Base-by-base conservation (phyloP, 345 rosid genomes). In the Eucalyptus erythrocorys region DNA sequence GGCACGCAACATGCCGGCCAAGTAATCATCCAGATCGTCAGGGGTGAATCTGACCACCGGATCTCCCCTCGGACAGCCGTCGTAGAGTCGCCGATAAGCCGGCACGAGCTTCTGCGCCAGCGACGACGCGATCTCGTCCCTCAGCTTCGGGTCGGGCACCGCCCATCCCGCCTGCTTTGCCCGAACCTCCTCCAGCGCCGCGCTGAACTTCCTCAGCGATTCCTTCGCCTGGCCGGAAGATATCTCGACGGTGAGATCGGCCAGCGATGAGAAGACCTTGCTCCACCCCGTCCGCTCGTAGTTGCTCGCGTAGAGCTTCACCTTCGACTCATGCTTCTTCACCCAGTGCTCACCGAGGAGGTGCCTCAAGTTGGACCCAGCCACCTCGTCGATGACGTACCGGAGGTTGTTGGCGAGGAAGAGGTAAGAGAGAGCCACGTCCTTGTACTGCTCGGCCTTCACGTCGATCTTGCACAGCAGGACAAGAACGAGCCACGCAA, bases 361-460 rank as follows among this genome's bases (percentile, higher is more conserved):
- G 86, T 85, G 50, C 57, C 64, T 86, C 42, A 90, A 79, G 45
- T 85, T 90, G 17, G 91, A 87, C 24, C n/a, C 7, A 12, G n/a
- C 79, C 48, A 85, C 91, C 51, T 50, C 53, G 42, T 48, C 80
- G 24, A 66, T 8, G 86, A 90, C 57, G 87, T 90, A 43, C 86
- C 48, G 91, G 79, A 90, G 91, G 50, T 90, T 90, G 88, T 90
- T 90, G 12, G 89, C 91, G 53, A 87, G 88, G 89, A 90, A 90
- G 87, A 90, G 91, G 80, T 90, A 90, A 5, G 91, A 87, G 9
- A 85, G 42, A n/a, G 91, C 76, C 40, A 85, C 91, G 61, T 85
- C 89, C 49, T 85, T 68, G 89, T 87, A 90, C 3, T 19, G 89
- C 59, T 87, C 47, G 8, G 91, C 89, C 87, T 85, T 90, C 45